Base-by-base conservation (phyloP, 140 eudicot genomes). In the Ambrosia hybrid region DNA sequence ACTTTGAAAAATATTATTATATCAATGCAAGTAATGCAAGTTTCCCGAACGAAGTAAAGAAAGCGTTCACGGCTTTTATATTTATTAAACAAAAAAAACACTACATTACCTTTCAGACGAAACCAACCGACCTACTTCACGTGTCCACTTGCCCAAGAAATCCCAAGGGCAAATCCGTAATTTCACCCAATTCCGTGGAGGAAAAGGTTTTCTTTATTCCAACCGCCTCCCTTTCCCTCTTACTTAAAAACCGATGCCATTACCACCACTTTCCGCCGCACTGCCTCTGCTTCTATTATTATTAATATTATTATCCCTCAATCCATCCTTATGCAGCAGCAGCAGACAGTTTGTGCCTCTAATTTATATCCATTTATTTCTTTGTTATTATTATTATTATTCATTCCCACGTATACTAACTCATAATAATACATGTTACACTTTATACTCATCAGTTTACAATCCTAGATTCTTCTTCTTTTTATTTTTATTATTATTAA, bases 131-230 rank as follows among this genome's bases (percentile, higher is more conserved):
- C 80, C 34, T 59, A 57, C 57, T 41, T 33, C 52, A 57, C 67
- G 80, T 76, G 80, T 12, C 80, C 76, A 60, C 51, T 61, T 70
- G 9, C 51, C 76, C 76, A 77, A 61, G 67, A 71, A 77, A 70
- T 39, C 38, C 81, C 51, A 77, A 77, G 81, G 76, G 72, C 7
- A 77, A 1, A 58, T 48, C 49, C 11, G 81, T 70, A 62, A 52
- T 68, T 67, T 39, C 6, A 49, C 6, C 0, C 41, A n/a, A 53
- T 77, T 62, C 81, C 82, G 77, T 77, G 77, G 77, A n/a, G 77
- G 53, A 53, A 9, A 77, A 75, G 77, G n/a, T 77, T 77, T 63
- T 63, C 53, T 41, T 59, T 7, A 59, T 49, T 37, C 9, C 45
- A 77, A 71, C 81, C 81, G 73, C 63, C 81, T 53, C 52, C 15